Conservation (phyloP, 2,329 filamentous ascomycete species). For the Teratosphaeria pseudoeucalypti region DNA sequence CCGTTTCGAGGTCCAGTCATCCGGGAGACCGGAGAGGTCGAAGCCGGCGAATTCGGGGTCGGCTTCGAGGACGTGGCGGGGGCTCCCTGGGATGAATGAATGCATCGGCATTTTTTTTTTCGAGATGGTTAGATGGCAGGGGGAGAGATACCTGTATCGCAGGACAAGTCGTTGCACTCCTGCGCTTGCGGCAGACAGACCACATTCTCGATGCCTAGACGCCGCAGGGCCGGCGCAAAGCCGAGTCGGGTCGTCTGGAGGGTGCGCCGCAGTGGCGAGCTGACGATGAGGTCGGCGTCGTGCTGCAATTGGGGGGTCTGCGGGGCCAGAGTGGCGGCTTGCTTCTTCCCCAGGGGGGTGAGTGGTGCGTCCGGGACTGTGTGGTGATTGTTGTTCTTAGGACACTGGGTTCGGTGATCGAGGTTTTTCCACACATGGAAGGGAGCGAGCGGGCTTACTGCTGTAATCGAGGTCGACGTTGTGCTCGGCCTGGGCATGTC, state of each 20-base stretch:
- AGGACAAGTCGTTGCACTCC: slow-evolving; percentile 24
- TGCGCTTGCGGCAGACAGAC: slow-evolving; percentile 23
- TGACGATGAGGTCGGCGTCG: slow-evolving; percentile 20
- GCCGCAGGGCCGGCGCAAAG: slow-evolving; percentile 17
- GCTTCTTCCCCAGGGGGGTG: slow-evolving; percentile 23
- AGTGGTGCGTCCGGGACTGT: slow-evolving; percentile 24
- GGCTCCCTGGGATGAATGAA: slow-evolving; percentile 1
- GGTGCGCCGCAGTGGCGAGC: slow-evolving; percentile 23
- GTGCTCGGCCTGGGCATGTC: slow-evolving; percentile 26
- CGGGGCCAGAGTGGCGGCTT: slow-evolving; percentile 22
- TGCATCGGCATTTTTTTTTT: not conserved
- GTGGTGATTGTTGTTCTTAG: not conserved
- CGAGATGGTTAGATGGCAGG: not conserved
- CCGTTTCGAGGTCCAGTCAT: slow-evolving; percentile 23
- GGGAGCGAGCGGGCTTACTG: slow-evolving; percentile 11
- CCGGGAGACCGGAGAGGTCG: slow-evolving; percentile 16
- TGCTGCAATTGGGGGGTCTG: slow-evolving; percentile 14
- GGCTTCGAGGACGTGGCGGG: slow-evolving; percentile 13
- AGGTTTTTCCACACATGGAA: too few species aligned
- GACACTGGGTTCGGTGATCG: too few species aligned
- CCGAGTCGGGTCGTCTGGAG: slow-evolving; percentile 24
- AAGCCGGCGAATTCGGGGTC: slow-evolving; percentile 20
- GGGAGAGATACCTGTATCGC: slow-evolving; percentile 16
- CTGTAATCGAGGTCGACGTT: slow-evolving; percentile 24
- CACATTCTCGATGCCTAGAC: slow-evolving; percentile 19